A percentile compares a stretch with the other conserved stretches of the same genome.
phyloP scores from a whole-genome alignment of 495 filamentous ascomycete species.

The Podospora bellae-mahoneyi region DNA sequence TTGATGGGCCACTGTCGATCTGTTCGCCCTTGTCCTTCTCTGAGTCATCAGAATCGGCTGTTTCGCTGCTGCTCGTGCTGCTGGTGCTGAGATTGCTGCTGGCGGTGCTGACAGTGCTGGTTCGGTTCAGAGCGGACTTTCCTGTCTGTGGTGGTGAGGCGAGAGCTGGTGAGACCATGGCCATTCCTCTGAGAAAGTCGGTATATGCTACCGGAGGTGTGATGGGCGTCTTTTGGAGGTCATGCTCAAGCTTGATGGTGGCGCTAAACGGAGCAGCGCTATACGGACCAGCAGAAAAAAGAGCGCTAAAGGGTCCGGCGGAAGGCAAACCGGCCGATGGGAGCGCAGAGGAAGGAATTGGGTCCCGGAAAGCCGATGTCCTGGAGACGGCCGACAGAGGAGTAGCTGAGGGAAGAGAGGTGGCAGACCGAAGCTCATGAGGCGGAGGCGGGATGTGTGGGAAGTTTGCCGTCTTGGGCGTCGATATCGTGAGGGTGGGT shows the following conservation, averaged over 20 bases:
- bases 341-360: slow-evolving; percentile 29
- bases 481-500: slow-evolving; percentile 68
- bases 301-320: slow-evolving; percentile 30
- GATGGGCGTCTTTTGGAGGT: slow-evolving; percentile 68
- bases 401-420: slow-evolving; percentile 38
- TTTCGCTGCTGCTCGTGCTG: slow-evolving; percentile 31
- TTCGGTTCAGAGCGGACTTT: slow-evolving; percentile 34
- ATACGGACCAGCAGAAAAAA: slow-evolving; percentile 33
- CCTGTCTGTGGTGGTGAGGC: slow-evolving; percentile 49
- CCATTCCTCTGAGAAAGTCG: slow-evolving; percentile 76
- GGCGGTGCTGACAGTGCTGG: slow-evolving; percentile 34
- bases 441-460: slow-evolving; percentile 68
- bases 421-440: slow-evolving; percentile 47
- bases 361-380: slow-evolving; percentile 35
- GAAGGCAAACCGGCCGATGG: slow-evolving; percentile 38
- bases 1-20: slow-evolving; percentile 51
- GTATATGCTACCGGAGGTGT: slow-evolving; percentile 89
- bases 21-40: slow-evolving; percentile 37
- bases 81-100: slow-evolving; percentile 24
- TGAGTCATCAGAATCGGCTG: slow-evolving; percentile 33
- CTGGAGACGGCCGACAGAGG: slow-evolving; percentile 34
- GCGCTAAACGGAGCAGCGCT: slow-evolving; percentile 33
- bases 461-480: slow-evolving; percentile 71
- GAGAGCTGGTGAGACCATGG: slow-evolving; percentile 57
- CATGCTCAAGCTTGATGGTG: slow-evolving; percentile 33